Evolutionary conservation across 495 filamentous ascomycete genomes (phyloP).

Genomic region (Aspergillus cristatus): DNA sequence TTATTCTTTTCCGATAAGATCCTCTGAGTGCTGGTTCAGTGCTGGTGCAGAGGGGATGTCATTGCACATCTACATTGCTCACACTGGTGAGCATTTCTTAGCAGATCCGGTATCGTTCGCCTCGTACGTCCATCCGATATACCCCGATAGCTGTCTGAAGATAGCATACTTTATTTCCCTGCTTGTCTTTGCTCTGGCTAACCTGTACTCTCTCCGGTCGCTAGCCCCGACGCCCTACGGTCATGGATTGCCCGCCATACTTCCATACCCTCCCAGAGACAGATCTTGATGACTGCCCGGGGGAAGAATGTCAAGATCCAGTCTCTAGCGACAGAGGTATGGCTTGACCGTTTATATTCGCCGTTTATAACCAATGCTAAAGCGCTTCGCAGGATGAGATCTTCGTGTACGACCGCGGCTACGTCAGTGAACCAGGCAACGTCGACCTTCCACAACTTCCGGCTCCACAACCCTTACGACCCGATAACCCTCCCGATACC

Average conservation of each 20-base stretch:
- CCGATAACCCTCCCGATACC: constrained; percentile 59
- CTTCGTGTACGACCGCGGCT: constrained; percentile 73
- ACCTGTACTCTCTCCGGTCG: constrained; percentile 10
- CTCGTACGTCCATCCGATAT: constrained; percentile 44
- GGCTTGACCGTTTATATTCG: constrained; percentile 7
- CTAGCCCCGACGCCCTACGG: constrained; percentile 60
- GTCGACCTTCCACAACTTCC: constrained; percentile 46
- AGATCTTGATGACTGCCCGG: constrained; percentile 74
- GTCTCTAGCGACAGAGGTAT: constrained; percentile 65
- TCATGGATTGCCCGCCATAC: constrained; percentile 59
- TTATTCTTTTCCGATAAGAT: constrained; percentile 12
- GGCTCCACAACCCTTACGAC: constrained; percentile 47
- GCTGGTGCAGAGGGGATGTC: constrained; percentile 50
- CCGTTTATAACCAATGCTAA: neutral
- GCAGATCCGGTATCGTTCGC: constrained; percentile 60
- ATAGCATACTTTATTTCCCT: neutral
- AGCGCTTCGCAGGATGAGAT: constrained; percentile 56
- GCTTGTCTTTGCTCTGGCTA: neutral
- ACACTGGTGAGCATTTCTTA: constrained; percentile 73
- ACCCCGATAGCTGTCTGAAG: constrained; percentile 11
- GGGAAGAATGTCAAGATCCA: constrained; percentile 73
- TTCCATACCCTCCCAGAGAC: constrained; percentile 55
- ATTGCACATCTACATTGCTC: constrained; percentile 76
- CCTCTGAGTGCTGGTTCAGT: constrained; percentile 22
- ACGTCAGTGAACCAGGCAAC: constrained; percentile 36